Evolutionary conservation across 306 rosid species (phyloP), one percentile per base, ranked within the genome.

Genomic region (Cicer bijugum): DNA sequence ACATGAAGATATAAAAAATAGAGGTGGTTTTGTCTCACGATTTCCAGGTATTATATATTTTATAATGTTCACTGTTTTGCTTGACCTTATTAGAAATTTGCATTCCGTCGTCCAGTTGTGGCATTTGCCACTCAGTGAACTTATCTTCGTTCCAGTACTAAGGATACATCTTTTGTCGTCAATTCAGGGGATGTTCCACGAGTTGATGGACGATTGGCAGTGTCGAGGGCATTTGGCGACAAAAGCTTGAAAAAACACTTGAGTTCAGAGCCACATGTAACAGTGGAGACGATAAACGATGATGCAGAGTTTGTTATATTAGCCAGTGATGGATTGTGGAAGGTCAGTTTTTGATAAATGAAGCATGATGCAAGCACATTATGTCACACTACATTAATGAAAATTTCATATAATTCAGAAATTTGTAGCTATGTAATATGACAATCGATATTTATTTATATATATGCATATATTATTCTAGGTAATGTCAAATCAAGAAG

Each of bases 241-340:
- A 94, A 89, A 86, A 89, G 90, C 87, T 85, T 94, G 89, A 94
- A 94, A 93, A 87, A 75, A 51, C 99, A 94, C 78, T 88, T 91
- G 67, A 94, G 97, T 74, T 94, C 97, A 23, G 97, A 94, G 56
- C 96, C 99, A 12, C 14, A 83, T 80, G 93, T 91, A 66, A 50
- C 70, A 6, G 75, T 76, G 69, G 92, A 86, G 81, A 33, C n/a
- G 12, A 76, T 94, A 66, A 84, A 85, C 10, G 91, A 87, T 53
- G 82, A 75, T 46, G 71, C 91, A 16, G 98, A 94, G 76, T 94
- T 86, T 40, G 15, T 88, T 69, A 90, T 93, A 81, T 82, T 93
- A 81, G 98, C 98, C 66, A 93, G 98, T 67, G 99, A 94, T 65
- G 99, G 97, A 76, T 83, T 94, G 53, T 94, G 99, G 98, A 94